phyloP scores from a whole-genome alignment of 2,329 filamentous ascomycete species.

The Colletotrichum musae region DNA sequence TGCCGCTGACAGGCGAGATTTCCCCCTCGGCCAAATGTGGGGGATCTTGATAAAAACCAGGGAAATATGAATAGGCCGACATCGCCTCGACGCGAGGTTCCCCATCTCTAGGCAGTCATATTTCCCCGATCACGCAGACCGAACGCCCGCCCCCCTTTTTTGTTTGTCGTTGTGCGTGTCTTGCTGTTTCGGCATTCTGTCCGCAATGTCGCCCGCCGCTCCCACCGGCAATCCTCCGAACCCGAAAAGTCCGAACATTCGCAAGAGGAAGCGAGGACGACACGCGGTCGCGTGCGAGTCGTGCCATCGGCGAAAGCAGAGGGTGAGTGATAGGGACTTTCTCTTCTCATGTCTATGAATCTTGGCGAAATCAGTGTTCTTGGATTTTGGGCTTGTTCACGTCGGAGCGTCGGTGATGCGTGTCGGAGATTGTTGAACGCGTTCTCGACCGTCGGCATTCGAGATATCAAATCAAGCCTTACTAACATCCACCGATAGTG shows the following conservation, averaged over 20 bases:
- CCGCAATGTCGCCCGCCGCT: neutral
- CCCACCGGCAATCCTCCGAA: neutral
- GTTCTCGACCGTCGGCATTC: neutral
- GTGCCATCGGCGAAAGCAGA: slow-evolving; percentile 40
- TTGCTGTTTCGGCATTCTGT: slow-evolving; percentile 21
- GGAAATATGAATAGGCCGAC: slow-evolving; percentile 37
- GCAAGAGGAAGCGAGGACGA: slow-evolving; percentile 35
- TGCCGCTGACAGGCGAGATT: slow-evolving; percentile 19
- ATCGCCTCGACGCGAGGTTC: slow-evolving; percentile 20
- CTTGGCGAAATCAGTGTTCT: neutral
- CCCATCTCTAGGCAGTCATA: neutral
- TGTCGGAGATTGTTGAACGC: neutral
- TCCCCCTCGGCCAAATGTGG: slow-evolving; percentile 32
- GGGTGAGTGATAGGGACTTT: slow-evolving; percentile 26
- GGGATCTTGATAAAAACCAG: slow-evolving; percentile 15
- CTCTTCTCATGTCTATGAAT: neutral
- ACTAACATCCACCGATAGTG: slow-evolving; percentile 13
- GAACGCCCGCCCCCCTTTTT: too few species aligned
- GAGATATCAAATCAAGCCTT: neutral
- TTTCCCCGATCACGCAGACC: slow-evolving; percentile 32
- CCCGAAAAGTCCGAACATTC: slow-evolving; percentile 24
- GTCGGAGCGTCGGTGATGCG: too few species aligned
- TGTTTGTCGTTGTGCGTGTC: neutral
- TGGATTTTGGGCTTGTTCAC: neutral
- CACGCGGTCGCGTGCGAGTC: slow-evolving; percentile 39